phyloP scores from a whole-genome alignment of 352 stramenopile species.

The Elongisporangium undulatum region DNA sequence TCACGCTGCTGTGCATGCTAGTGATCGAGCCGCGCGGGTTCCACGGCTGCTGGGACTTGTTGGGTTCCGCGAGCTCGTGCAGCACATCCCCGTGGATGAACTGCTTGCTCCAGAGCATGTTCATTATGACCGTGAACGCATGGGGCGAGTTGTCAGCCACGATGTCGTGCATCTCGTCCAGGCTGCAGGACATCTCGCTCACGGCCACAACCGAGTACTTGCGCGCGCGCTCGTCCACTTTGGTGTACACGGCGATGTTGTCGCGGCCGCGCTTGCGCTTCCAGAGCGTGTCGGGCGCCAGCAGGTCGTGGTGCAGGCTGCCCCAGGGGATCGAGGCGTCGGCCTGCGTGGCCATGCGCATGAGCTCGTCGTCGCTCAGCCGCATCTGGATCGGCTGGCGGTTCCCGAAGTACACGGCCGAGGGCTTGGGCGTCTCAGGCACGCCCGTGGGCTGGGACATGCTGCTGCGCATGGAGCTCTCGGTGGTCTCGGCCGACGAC shows the following conservation, averaged over 20 bases:
- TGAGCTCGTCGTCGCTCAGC: conserved; percentile 8
- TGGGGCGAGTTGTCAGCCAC: background rate
- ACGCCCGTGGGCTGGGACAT: background rate
- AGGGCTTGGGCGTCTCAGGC: background rate
- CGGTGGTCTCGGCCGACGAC: background rate
- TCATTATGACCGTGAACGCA: conserved; percentile 26
- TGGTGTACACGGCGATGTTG: background rate
- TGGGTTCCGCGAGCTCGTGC: conserved; percentile 9
- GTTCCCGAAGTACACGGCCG: background rate
- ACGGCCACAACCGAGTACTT: background rate
- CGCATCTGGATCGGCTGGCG: conserved; percentile 10
- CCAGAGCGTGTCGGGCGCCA: background rate
- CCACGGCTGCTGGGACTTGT: background rate
- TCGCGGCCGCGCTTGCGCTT: background rate
- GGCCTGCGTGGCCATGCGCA: background rate
- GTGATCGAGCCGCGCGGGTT: background rate
- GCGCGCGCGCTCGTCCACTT: background rate
- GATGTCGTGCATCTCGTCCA: background rate
- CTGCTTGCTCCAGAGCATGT: conserved; percentile 19
- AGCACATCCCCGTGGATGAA: conserved; percentile 32
- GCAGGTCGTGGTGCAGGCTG: background rate
- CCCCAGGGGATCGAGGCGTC: background rate
- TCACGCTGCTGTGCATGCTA: background rate
- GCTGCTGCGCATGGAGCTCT: background rate
- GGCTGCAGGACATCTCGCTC: conserved; percentile 1